These are phyloP conservation scores for Fusarium tricinctum DNA, from an alignment of 2,329 filamentous ascomycete genomes.

Conservation along the genomic window DNA sequence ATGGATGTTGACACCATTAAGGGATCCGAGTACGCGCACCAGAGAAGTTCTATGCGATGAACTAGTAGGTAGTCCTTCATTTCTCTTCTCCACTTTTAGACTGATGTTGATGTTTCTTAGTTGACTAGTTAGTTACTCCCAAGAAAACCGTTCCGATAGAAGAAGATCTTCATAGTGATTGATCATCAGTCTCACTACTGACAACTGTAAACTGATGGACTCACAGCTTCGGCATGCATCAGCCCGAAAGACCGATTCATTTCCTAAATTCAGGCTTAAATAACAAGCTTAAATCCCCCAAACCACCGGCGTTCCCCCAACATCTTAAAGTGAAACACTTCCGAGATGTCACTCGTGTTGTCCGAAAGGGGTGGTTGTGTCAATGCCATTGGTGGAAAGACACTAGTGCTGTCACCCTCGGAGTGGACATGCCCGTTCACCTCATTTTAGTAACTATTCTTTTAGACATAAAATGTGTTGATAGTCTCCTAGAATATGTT, in stretches of 20 bases:
- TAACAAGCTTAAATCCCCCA: constrained; percentile 7
- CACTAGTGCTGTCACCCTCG: constrained; percentile 2
- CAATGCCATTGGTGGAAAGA: constrained; percentile 35
- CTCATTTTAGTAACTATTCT: constrained; percentile 16
- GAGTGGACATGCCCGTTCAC: constrained; percentile 22
- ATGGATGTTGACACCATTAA: neutral
- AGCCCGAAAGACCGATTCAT: neutral
- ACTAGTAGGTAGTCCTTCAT: neutral
- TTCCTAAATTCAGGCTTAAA: neutral
- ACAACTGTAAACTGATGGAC: neutral
- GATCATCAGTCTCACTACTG: neutral
- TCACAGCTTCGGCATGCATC: constrained; percentile 1
- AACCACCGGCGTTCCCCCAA: neutral
- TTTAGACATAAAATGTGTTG: neutral
- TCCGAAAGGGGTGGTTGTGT: neutral
- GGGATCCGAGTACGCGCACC: neutral
- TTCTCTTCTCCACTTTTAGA: neutral
- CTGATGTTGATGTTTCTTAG: no score
- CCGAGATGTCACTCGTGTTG: constrained; percentile 10
- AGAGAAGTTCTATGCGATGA: neutral
- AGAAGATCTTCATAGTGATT: no score
- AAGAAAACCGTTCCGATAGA: no score
- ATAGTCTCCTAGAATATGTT: no score
- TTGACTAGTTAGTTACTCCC: no score
- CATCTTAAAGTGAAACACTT: constrained; percentile 7